Base-by-base conservation (phyloP, 1,284 basidiomycete genomes). In the Microbotryomycetes sp. region DNA sequence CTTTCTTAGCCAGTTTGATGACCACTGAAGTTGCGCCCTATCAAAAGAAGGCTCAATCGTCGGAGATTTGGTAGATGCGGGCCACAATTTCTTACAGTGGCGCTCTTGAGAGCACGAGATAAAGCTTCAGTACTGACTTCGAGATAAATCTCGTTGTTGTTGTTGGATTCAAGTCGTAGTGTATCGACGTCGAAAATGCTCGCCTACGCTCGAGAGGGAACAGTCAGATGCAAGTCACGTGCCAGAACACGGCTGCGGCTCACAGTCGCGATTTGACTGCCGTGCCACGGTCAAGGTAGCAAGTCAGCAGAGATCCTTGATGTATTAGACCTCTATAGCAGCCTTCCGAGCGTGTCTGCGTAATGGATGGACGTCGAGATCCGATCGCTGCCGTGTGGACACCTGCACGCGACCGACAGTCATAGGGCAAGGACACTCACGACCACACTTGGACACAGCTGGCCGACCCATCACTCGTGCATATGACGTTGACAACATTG, bases 101-200 rank as follows among this genome's bases (percentile, higher is more conserved):
- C 58, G 2, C 54, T 71, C 16, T 66, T 65, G 26, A 75, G 65
- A 5, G 74, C 74, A 29, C 71, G 65, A 18, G 70, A 61, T 29
- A 75, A 66, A 6, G 70, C 67, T 35, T 75, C 75, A n/a, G 72
- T 70, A 30, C 68, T 56, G 30, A 75, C 68, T 52, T 75, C 73
- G 62, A 75, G 68, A 66, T 73, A 74, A 66, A 75, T 75, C 59
- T 73, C 72, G 66, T 75, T 75, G 56, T 72, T 64, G 45, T 66
- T 68, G 62, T 75, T 75, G 52, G 73, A 74, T 49, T 75, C 73
- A 64, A 75, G 71, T 45, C 72, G 70, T 52, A 74, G 71, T 16
- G 69, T 67, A 1, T 66, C 60, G 35, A 70, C 63, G 60, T 68
- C 60, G 24, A 71, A 71, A 52, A 71, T 70, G 23, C 65, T 58